Percentiles rank a stretch among this genome's conserved stretches.
These are phyloP conservation scores for Syzygium grande DNA, from an alignment of 345 rosid genomes.

Conservation along the genomic window DNA sequence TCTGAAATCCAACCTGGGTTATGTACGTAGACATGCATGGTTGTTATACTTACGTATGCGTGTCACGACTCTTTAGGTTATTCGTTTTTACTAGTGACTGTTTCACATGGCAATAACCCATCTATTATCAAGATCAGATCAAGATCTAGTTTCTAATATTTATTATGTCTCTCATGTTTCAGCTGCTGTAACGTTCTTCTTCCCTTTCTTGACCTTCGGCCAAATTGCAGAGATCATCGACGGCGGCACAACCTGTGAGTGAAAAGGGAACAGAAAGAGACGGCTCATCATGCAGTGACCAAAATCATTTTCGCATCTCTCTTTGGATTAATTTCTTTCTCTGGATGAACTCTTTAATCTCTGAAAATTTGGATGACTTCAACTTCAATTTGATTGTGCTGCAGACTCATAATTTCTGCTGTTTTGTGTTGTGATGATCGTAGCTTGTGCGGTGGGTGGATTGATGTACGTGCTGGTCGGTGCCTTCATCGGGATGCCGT, in stretches of 20 bases:
- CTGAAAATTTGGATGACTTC: too few relatives aligned
- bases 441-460: conserved; percentile 50
- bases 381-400: too few relatives aligned
- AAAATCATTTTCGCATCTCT: neutral
- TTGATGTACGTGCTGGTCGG: conserved; percentile 29
- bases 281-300: neutral
- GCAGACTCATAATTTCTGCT: neutral
- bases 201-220: conserved; percentile 48
- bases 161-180: too few relatives aligned
- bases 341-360: too few relatives aligned
- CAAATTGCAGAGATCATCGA: conserved; percentile 59
- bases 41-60: fast-evolving
- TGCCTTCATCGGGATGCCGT: conserved; percentile 27
- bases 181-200: conserved; percentile 18
- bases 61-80: neutral
- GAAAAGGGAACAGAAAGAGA: neutral
- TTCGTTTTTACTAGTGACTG: neutral
- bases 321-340: too few relatives aligned
- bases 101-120: neutral
- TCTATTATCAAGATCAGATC: neutral
- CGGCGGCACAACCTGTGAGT: conserved; percentile 39
- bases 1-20: neutral
- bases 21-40: neutral
- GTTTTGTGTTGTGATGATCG: neutral
- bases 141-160: neutral